phyloP scores from a whole-genome alignment of 176 grass and related monocot genomes.

The Oryza glaberrima region DNA sequence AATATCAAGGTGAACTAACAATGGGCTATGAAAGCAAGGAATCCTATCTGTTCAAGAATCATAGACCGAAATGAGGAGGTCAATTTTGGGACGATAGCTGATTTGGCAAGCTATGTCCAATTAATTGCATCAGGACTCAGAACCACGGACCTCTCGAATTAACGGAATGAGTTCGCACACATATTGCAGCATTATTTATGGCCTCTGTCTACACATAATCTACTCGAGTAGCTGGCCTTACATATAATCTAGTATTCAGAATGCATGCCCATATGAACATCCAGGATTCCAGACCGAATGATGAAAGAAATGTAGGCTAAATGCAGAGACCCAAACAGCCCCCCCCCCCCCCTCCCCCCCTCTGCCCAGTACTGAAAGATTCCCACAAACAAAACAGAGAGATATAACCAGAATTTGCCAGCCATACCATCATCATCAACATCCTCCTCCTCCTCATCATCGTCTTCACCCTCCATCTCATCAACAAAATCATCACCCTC shows the following conservation, averaged over 20 bases:
- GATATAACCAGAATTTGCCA: not conserved
- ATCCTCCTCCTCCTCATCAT: constrained; percentile 24
- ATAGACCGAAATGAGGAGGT: not conserved
- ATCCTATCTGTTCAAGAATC: not conserved
- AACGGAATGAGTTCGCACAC: not conserved
- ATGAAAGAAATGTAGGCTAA: not conserved
- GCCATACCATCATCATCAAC: not conserved
- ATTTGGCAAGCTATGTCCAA: not conserved
- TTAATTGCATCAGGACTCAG: not conserved
- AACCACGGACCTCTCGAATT: not conserved
- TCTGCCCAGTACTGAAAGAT: not conserved
- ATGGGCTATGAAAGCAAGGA: not conserved
- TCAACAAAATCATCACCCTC: not conserved
- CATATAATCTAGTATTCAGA: not conserved
- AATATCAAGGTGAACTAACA: not conserved
- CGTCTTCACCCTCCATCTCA: constrained; percentile 30
- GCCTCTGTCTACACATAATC: no score
- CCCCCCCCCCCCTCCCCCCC: not conserved
- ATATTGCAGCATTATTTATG: not conserved
- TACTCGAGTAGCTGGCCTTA: no score
- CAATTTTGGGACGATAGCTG: not conserved
- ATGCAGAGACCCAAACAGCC: not conserved
- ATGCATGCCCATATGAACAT: not conserved
- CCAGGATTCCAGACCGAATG: not conserved
- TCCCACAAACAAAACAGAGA: not conserved